Percentiles rank a stretch among this genome's conserved stretches.
phyloP scores from a whole-genome alignment of 1,284 basidiomycete species.

The Xanthoconium separans region DNA sequence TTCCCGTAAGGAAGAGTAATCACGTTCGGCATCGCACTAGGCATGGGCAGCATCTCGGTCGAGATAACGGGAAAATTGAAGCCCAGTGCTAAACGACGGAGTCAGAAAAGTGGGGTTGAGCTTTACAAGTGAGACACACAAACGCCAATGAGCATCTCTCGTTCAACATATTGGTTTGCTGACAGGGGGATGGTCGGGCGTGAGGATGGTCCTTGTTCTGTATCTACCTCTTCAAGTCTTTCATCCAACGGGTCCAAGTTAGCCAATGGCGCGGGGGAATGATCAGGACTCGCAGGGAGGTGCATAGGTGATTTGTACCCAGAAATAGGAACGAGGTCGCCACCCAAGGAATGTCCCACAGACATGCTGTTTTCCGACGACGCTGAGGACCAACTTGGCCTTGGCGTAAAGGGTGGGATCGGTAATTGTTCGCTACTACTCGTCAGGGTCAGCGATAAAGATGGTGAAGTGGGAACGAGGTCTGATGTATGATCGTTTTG shows the following conservation, averaged over 20 bases:
- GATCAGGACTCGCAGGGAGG: constrained; percentile 26
- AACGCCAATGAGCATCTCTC: constrained; percentile 58
- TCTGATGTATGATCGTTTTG: constrained; percentile 19
- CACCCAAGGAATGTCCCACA: constrained; percentile 14
- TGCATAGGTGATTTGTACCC: constrained; percentile 21
- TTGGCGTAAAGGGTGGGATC: constrained; percentile 16
- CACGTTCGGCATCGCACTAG: constrained; percentile 61
- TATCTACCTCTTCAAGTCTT: constrained; percentile 14
- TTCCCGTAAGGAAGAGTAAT: constrained; percentile 68
- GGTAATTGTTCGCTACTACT: constrained; percentile 18
- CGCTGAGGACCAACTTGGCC: constrained; percentile 28
- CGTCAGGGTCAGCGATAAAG: constrained; percentile 13
- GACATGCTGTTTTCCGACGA: constrained; percentile 29
- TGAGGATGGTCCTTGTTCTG: constrained; percentile 21
- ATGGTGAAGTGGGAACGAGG: constrained; percentile 15
- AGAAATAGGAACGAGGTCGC: constrained; percentile 16
- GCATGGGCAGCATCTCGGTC: constrained; percentile 45
- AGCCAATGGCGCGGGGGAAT: constrained; percentile 19
- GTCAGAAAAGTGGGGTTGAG: constrained; percentile 3
- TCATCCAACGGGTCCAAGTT: constrained; percentile 19
- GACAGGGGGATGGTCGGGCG: constrained; percentile 30
- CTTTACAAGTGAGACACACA: constrained; percentile 49
- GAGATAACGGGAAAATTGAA: constrained; percentile 60
- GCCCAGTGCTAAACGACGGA: constrained; percentile 52
- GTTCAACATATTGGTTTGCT: constrained; percentile 59